These are phyloP conservation scores for Aspergillus haitiensis DNA, from an alignment of 495 filamentous ascomycete species.

Conservation along the genomic window DNA sequence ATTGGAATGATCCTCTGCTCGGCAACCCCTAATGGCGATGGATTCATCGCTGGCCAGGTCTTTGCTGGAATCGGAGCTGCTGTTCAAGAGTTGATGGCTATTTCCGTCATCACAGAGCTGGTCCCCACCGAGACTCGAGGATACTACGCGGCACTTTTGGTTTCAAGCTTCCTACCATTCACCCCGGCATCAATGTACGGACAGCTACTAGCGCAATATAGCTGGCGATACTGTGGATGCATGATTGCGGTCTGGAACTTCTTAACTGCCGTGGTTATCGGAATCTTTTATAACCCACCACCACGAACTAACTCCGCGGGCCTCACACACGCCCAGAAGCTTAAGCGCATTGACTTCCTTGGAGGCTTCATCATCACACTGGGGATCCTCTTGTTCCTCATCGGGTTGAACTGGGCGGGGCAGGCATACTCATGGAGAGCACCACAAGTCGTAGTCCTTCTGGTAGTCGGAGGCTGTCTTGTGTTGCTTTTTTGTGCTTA, in stretches of 20 bases:
- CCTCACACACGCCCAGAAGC: background rate
- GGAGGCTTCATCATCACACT: slow-evolving; percentile 2
- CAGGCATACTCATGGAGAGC: slow-evolving; percentile 6
- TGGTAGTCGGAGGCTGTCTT: background rate
- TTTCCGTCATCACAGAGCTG: slow-evolving; percentile 6
- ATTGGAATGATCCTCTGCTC: slow-evolving; percentile 11
- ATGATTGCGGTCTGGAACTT: slow-evolving; percentile 4
- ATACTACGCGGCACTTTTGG: slow-evolving; percentile 5
- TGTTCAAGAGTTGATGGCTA: slow-evolving; percentile 7
- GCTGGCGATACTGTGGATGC: slow-evolving; percentile 7
- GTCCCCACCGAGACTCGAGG: slow-evolving; percentile 4
- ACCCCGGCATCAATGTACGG: slow-evolving; percentile 2
- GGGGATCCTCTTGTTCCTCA: slow-evolving; percentile 3
- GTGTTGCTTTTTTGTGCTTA: background rate
- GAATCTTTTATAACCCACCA: slow-evolving; percentile 5
- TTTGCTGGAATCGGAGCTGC: slow-evolving; percentile 3
- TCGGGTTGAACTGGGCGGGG: slow-evolving; percentile 4
- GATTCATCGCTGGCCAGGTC: slow-evolving; percentile 4
- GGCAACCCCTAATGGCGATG: background rate
- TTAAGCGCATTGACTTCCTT: slow-evolving; percentile 2
- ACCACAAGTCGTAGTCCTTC: background rate
- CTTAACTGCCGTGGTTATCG: background rate
- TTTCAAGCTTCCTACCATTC: slow-evolving; percentile 7
- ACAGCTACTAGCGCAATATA: background rate
- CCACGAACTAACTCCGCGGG: slow-evolving; percentile 2